Percentiles rank a stretch among this genome's conserved stretches.
phyloP scores from a whole-genome alignment of 2,329 filamentous ascomycete species.

The Diaporthe sp. region DNA sequence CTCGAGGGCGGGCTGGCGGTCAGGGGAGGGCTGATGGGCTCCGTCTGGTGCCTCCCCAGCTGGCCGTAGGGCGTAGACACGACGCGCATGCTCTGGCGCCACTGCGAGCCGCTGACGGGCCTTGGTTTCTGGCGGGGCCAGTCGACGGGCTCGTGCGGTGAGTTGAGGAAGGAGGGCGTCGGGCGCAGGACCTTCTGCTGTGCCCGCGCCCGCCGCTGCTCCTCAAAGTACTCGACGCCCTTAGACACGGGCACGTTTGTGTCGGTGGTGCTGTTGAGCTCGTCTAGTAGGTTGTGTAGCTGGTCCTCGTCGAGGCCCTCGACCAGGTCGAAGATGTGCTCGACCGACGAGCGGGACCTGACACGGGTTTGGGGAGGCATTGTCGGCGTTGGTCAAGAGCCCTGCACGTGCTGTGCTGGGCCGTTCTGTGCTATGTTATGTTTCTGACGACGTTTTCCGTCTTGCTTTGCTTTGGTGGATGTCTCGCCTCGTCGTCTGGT shows the following conservation, averaged over 20 bases:
- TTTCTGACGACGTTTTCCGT: neutral
- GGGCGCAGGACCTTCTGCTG: conserved; percentile 33
- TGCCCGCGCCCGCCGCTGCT: conserved; percentile 29
- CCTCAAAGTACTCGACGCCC: conserved; percentile 48
- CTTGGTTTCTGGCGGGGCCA: conserved; percentile 41
- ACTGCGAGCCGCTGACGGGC: conserved; percentile 40
- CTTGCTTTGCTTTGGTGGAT: neutral
- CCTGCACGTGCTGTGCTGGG: neutral
- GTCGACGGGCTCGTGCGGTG: conserved; percentile 40
- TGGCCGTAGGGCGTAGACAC: conserved; percentile 37
- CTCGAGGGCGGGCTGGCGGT: conserved; percentile 37
- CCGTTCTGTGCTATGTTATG: neutral
- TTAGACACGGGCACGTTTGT: conserved; percentile 48
- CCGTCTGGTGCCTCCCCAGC: conserved; percentile 35
- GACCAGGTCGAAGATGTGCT: conserved; percentile 49
- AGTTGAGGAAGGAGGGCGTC: conserved; percentile 41
- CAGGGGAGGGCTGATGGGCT: conserved; percentile 39
- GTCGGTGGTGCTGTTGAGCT: conserved; percentile 47
- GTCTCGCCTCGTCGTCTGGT: conserved; percentile 1
- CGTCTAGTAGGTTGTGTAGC: conserved; percentile 47
- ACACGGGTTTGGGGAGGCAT: conserved; percentile 45
- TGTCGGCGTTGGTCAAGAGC: neutral
- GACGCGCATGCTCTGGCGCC: conserved; percentile 41
- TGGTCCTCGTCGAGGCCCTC: conserved; percentile 48
- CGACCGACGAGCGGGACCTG: conserved; percentile 48